Conservation (phyloP, 805 yeast genomes). For the Komagataella pseudopastoris region DNA sequence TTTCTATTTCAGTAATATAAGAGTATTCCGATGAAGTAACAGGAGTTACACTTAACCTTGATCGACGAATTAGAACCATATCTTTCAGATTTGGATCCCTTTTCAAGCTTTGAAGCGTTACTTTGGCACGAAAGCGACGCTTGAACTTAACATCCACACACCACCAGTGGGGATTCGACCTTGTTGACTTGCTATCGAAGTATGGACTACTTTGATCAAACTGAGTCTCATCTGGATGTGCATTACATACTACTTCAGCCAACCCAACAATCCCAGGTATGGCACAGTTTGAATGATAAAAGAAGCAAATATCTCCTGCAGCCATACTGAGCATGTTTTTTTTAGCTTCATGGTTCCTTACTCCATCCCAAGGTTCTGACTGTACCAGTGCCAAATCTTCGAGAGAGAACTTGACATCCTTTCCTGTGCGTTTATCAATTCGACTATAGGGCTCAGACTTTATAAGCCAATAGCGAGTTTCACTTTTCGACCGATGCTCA, state of each 20-base stretch:
- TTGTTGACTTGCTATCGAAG: conserved; percentile 30
- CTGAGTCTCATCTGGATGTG: conserved; percentile 25
- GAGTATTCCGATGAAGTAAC: conserved; percentile 30
- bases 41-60: conserved; percentile 37
- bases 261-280: conserved; percentile 43
- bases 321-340: conserved; percentile 35
- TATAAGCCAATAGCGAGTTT: conserved; percentile 33
- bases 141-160: conserved; percentile 35
- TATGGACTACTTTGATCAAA: conserved; percentile 29
- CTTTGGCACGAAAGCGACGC: conserved; percentile 26
- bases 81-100: conserved; percentile 18
- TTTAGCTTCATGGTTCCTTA: conserved; percentile 42
- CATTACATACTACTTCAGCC: conserved; percentile 20
- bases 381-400: conserved; percentile 24
- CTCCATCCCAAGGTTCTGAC: conserved; percentile 45
- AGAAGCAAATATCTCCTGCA: conserved; percentile 30
- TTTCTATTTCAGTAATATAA: conserved; percentile 22
- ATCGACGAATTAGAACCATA: conserved; percentile 31
- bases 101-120: conserved; percentile 26
- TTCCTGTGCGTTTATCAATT: conserved; percentile 29
- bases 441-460: conserved; percentile 42
- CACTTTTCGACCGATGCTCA: conserved; percentile 9
- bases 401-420: conserved; percentile 35
- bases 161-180: conserved; percentile 38
- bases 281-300: conserved; percentile 43